Conservation (phyloP, 352 stramenopile species). For the Phytophthora aleatoria region DNA sequence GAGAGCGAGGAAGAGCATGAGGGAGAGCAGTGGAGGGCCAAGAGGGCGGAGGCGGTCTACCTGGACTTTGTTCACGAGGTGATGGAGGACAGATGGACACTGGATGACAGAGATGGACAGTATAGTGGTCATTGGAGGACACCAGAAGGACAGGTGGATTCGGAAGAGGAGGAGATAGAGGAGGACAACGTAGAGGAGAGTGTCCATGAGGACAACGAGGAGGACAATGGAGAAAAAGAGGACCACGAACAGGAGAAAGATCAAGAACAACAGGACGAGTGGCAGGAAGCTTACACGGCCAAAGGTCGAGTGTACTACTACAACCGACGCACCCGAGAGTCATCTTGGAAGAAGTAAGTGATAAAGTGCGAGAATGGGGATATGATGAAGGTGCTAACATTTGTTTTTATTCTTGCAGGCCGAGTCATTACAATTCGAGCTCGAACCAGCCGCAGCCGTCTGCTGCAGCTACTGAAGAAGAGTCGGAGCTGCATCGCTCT, state of each 20-base stretch:
- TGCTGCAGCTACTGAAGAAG: slow-evolving; percentile 15
- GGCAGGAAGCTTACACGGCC: slow-evolving; percentile 83
- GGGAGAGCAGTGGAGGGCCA: not conserved
- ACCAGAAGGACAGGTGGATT: slow-evolving; percentile 3
- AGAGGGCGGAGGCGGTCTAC: slow-evolving; percentile 21
- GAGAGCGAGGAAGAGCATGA: slow-evolving; percentile 29
- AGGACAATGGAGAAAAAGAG: slow-evolving; percentile 4
- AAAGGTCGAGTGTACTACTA: slow-evolving; percentile 91
- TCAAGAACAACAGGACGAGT: slow-evolving; percentile 51
- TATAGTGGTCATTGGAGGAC: slow-evolving; percentile 11
- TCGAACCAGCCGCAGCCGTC: slow-evolving; percentile 13
- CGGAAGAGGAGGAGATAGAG: slow-evolving; percentile 15
- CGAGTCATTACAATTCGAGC: slow-evolving; percentile 32
- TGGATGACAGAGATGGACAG: slow-evolving; percentile 21
- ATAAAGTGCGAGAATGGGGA: not conserved
- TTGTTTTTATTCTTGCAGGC: slow-evolving; percentile 22
- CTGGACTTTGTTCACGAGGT: slow-evolving; percentile 62
- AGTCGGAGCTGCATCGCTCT: slow-evolving; percentile 22
- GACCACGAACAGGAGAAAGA: slow-evolving; percentile 20
- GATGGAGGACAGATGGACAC: slow-evolving; percentile 43
- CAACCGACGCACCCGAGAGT: slow-evolving; percentile 84
- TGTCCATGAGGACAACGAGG: not conserved
- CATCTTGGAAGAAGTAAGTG: slow-evolving; percentile 80
- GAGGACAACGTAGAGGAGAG: slow-evolving; percentile 6
- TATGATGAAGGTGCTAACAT: slow-evolving; percentile 9